Evolutionary conservation across 768 basidiomycete genomes (phyloP).

Genomic region (Sarcodon aspratus): DNA sequence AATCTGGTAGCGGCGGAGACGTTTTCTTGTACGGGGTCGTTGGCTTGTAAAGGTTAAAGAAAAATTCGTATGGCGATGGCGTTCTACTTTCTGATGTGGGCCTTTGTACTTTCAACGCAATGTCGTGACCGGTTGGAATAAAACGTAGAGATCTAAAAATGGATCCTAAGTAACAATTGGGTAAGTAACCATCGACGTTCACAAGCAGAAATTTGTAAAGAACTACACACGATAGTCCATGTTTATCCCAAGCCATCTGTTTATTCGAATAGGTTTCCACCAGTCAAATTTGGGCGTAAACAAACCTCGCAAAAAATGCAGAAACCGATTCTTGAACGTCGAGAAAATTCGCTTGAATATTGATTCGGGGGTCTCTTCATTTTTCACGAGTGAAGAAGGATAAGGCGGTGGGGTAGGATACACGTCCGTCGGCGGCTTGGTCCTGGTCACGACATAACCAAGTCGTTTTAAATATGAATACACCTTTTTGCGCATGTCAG

Average conservation of each 20-base stretch:
- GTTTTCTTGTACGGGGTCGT: slow-evolving; percentile 75
- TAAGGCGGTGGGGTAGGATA: slow-evolving; percentile 39
- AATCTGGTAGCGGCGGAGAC: slow-evolving; percentile 71
- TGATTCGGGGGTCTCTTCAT: slow-evolving; percentile 7
- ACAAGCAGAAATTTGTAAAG: neutral
- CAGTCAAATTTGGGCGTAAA: slow-evolving; percentile 34
- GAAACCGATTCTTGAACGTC: slow-evolving; percentile 19
- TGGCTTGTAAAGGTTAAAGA: slow-evolving; percentile 90
- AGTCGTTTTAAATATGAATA: slow-evolving; percentile 87
- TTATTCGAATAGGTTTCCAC: slow-evolving; percentile 53
- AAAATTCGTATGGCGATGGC: slow-evolving; percentile 62
- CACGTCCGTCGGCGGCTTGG: slow-evolving; percentile 41
- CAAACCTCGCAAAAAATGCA: slow-evolving; percentile 13
- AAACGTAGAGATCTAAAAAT: slow-evolving; percentile 64
- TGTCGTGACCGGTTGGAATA: slow-evolving; percentile 52
- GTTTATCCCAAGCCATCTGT: slow-evolving; percentile 34
- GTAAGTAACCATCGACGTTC: neutral
- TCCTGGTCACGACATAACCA: slow-evolving; percentile 82
- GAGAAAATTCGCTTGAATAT: slow-evolving; percentile 23
- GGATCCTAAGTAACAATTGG: slow-evolving; percentile 31
- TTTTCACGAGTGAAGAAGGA: slow-evolving; percentile 6
- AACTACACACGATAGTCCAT: slow-evolving; percentile 40
- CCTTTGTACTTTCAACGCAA: slow-evolving; percentile 29
- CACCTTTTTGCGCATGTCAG: slow-evolving; percentile 39
- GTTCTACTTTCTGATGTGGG: slow-evolving; percentile 4